A percentile compares a stretch with the other conserved stretches of the same genome.
These are phyloP conservation scores for Talaromyces sp. DNA, from an alignment of 2,329 filamentous ascomycete species.

Conservation along the genomic window DNA sequence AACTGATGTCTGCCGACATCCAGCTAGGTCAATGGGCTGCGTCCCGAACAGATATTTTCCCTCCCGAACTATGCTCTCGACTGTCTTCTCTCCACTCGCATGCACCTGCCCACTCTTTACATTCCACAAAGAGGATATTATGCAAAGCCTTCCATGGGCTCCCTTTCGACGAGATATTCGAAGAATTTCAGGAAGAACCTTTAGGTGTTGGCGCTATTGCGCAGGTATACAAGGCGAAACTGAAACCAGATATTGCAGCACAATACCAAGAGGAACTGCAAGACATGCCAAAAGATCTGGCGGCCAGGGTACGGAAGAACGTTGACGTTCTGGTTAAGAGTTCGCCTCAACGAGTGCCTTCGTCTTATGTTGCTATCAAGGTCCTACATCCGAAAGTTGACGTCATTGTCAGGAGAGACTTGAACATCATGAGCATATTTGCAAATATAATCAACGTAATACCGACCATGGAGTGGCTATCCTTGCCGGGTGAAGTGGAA, in stretches of 20 bases:
- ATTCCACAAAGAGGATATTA: conserved; percentile 72
- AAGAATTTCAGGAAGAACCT: conserved; percentile 86
- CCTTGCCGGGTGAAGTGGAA: conserved; percentile 84
- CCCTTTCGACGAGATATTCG: conserved; percentile 84
- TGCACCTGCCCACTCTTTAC: conserved; percentile 83
- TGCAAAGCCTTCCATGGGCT: conserved; percentile 74
- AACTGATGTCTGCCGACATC: not conserved
- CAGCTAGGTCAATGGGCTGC: conserved; percentile 97
- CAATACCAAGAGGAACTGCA: conserved; percentile 54
- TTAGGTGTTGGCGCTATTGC: conserved; percentile 94
- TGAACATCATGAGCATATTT: conserved; percentile 92
- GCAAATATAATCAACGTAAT: conserved; percentile 76
- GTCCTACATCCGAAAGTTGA: conserved; percentile 91
- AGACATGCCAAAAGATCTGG: conserved; percentile 53
- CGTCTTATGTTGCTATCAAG: conserved; percentile 89
- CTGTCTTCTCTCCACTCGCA: conserved; percentile 96
- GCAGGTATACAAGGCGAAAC: conserved; percentile 92
- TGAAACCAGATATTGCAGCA: conserved; percentile 71
- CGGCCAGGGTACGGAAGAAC: conserved; percentile 68
- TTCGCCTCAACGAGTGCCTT: conserved; percentile 77
- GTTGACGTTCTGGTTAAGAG: conserved; percentile 84
- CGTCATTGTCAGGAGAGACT: conserved; percentile 78
- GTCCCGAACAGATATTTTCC: conserved; percentile 93
- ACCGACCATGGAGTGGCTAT: conserved; percentile 95
- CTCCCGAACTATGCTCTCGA: conserved; percentile 79